These are phyloP conservation scores for Tulasnella sp. DNA, from an alignment of 768 basidiomycete genomes.

Conservation along the genomic window DNA sequence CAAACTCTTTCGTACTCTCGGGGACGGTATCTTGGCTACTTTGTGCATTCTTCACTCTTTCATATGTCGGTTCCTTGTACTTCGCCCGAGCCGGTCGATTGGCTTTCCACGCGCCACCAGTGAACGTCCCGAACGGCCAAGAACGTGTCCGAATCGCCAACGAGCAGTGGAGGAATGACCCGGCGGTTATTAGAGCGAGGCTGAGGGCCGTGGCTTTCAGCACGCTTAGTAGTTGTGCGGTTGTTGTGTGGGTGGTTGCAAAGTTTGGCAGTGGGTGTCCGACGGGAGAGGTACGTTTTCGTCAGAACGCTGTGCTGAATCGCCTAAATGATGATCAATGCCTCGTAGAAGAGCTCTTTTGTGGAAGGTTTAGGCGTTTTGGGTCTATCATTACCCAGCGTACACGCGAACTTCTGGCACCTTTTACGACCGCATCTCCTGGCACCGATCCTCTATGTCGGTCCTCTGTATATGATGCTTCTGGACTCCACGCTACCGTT, in stretches of 20 bases:
- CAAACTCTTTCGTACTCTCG: background rate
- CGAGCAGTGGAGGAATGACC: constrained; percentile 68
- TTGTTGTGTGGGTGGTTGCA: constrained; percentile 31
- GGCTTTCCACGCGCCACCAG: constrained; percentile 31
- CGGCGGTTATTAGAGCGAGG: constrained; percentile 71
- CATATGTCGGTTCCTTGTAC: constrained; percentile 81
- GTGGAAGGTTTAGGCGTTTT: background rate
- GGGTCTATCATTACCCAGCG: background rate
- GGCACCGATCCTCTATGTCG: constrained; percentile 62
- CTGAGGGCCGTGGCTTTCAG: constrained; percentile 54
- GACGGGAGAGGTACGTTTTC: background rate
- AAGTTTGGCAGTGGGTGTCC: background rate
- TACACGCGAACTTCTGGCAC: constrained; percentile 1
- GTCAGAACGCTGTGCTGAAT: background rate
- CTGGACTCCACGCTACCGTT: constrained; percentile 41
- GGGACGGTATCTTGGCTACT: constrained; percentile 19
- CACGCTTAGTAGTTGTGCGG: constrained; percentile 44
- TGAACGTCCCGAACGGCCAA: constrained; percentile 20
- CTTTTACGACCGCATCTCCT: constrained; percentile 40
- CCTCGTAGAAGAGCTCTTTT: background rate
- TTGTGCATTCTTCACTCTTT: constrained; percentile 45
- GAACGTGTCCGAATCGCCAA: constrained; percentile 25
- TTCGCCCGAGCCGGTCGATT: constrained; percentile 53
- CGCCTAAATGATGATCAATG: background rate
- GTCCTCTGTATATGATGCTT: constrained; percentile 55